These are phyloP conservation scores for Microbotryum intermedium DNA, from an alignment of 1,284 basidiomycete species.

Conservation along the genomic window DNA sequence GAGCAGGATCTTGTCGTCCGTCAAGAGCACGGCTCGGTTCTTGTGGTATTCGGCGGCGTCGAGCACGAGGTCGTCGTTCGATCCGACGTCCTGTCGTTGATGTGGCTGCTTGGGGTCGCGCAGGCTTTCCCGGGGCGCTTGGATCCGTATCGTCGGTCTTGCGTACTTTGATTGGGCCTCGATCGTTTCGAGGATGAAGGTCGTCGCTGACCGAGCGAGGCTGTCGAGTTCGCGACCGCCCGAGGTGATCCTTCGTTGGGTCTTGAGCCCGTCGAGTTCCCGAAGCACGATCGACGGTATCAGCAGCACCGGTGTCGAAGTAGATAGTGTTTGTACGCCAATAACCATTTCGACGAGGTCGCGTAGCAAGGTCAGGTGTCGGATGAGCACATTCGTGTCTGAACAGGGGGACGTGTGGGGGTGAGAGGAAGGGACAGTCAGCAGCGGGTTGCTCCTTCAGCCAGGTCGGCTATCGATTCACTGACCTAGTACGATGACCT, in stretches of 20 bases:
- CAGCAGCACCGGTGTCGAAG: slow-evolving; percentile 1
- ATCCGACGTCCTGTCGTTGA: not conserved
- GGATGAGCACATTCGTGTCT: slow-evolving; percentile 29
- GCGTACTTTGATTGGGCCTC: too few species aligned
- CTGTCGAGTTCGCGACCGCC: not conserved
- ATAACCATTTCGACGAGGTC: slow-evolving; percentile 1
- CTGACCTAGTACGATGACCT: slow-evolving; percentile 14
- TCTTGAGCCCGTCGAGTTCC: slow-evolving; percentile 28
- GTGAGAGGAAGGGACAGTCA: too few species aligned
- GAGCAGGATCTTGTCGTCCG: slow-evolving; percentile 24
- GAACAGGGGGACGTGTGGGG: not conserved
- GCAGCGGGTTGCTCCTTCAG: not conserved
- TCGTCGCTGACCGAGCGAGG: slow-evolving; percentile 19
- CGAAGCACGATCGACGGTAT: slow-evolving; percentile 24
- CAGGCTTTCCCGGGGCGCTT: too few species aligned
- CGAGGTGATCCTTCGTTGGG: not conserved
- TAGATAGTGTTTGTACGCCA: too few species aligned
- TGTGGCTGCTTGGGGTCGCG: not conserved
- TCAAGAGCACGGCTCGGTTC: slow-evolving; percentile 11
- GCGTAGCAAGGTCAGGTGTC: slow-evolving; percentile 17
- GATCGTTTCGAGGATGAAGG: slow-evolving; percentile 12
- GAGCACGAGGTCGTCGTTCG: slow-evolving; percentile 24
- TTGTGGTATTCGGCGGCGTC: slow-evolving; percentile 17
- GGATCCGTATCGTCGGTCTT: too few species aligned
- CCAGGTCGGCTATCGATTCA: too few species aligned